A percentile compares a stretch with the other conserved stretches of the same genome.
Evolutionary conservation across 1,284 basidiomycete species (phyloP).

Genomic region (Ustilago tritici): DNA sequence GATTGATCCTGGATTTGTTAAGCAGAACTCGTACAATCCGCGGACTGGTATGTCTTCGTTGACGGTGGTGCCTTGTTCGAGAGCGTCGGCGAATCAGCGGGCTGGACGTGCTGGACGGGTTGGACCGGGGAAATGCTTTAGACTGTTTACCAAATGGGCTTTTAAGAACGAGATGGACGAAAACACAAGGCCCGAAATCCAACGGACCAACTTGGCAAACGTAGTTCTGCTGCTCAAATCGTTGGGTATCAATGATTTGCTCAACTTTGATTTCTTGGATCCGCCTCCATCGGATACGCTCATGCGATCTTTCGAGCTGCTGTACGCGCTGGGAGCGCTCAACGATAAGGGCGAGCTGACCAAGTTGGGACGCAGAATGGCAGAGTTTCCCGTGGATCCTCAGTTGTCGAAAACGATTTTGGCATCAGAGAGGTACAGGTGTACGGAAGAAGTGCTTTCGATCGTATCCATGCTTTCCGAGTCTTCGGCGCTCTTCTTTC

Average conservation of each 20-base stretch:
- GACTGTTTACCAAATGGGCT: constrained; percentile 78
- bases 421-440: constrained; percentile 91
- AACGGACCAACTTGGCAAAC: constrained; percentile 73
- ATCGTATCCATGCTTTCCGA: constrained; percentile 98
- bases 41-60: constrained; percentile 67
- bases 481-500: constrained; percentile 91
- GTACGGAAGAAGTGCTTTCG: constrained; percentile 95
- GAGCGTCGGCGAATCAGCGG: constrained; percentile 95
- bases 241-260: constrained; percentile 76
- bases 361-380: constrained; percentile 94
- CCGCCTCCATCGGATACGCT: constrained; percentile 93
- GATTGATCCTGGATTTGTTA: constrained; percentile 69
- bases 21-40: constrained; percentile 70
- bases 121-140: constrained; percentile 97
- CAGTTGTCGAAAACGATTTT: constrained; percentile 97
- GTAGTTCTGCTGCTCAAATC: constrained; percentile 77
- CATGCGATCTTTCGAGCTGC: constrained; percentile 89
- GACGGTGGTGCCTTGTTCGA: constrained; percentile 77
- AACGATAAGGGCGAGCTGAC: constrained; percentile 97
- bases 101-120: constrained; percentile 97
- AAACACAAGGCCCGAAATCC: constrained; percentile 76
- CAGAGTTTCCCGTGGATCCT: constrained; percentile 98
- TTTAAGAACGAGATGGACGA: constrained; percentile 76
- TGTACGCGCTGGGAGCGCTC: constrained; percentile 94
- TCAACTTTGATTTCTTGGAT: constrained; percentile 77